These are phyloP conservation scores for Trichosanthes cucumerina DNA, from an alignment of 306 rosid genomes.

Conservation along the genomic window DNA sequence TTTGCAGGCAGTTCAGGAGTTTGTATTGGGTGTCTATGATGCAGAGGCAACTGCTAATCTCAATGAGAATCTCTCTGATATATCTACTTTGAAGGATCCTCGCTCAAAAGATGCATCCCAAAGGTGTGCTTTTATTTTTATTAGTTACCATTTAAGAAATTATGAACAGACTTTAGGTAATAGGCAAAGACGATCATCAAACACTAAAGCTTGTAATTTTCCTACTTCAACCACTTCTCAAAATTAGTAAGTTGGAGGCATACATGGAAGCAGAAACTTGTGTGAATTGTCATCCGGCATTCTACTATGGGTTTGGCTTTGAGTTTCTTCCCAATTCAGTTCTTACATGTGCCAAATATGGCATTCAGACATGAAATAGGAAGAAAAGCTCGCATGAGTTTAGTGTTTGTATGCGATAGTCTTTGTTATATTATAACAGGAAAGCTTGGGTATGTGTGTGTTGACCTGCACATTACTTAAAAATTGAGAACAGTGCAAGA, in stretches of 20 bases:
- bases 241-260: background rate
- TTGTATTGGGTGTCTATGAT: slow-evolving; percentile 70
- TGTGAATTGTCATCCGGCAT: background rate
- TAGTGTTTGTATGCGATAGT: background rate
- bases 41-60: slow-evolving; percentile 68
- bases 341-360: background rate
- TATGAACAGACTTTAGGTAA: background rate
- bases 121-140: slow-evolving; percentile 41
- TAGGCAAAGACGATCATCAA: background rate
- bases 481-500: background rate
- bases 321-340: background rate
- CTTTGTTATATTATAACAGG: background rate
- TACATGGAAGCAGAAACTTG: background rate
- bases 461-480: background rate
- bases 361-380: background rate
- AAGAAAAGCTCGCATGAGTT: background rate
- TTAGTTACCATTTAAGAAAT: background rate
- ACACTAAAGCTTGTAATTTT: background rate
- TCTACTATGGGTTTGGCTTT: background rate
- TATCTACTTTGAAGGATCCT: slow-evolving; percentile 82
- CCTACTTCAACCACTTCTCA: background rate
- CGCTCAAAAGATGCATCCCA: slow-evolving; percentile 91
- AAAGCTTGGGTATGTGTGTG: background rate
- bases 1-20: slow-evolving; percentile 68
- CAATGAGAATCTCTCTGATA: slow-evolving; percentile 77